These are phyloP conservation scores for Baudoinia panamericana DNA, from an alignment of 495 filamentous ascomycete genomes.

Conservation along the genomic window DNA sequence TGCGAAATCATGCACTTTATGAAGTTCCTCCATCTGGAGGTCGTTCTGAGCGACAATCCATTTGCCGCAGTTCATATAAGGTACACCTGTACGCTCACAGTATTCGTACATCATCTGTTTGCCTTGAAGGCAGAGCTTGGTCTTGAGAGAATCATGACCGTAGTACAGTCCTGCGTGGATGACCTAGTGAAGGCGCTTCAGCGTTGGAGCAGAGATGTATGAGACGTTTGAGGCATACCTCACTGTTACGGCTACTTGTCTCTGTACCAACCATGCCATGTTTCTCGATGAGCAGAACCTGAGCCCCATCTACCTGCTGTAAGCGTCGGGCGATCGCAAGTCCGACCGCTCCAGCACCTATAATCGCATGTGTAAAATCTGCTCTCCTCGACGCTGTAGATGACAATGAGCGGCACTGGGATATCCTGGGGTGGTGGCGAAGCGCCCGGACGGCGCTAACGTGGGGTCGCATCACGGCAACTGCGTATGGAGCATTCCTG, in stretches of 20 bases:
- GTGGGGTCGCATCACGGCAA: background rate
- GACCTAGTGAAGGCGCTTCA: too few species aligned
- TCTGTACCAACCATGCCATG: slow-evolving; percentile 71
- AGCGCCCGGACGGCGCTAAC: background rate
- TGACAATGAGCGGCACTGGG: slow-evolving; percentile 20
- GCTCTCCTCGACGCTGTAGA: slow-evolving; percentile 28
- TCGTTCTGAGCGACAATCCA: slow-evolving; percentile 85
- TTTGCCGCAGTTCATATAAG: slow-evolving; percentile 67
- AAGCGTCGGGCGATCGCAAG: slow-evolving; percentile 74
- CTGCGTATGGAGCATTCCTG: too few species aligned
- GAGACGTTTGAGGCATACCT: slow-evolving; percentile 48
- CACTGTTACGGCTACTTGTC: slow-evolving; percentile 85
- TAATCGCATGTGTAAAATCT: slow-evolving; percentile 79
- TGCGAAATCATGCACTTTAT: slow-evolving; percentile 55
- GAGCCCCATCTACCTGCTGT: slow-evolving; percentile 46
- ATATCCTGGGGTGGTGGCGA: background rate
- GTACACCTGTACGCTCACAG: slow-evolving; percentile 53
- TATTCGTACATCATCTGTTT: slow-evolving; percentile 64
- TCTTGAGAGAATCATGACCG: slow-evolving; percentile 61
- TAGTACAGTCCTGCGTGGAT: slow-evolving; percentile 97
- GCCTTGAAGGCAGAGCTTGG: slow-evolving; percentile 66
- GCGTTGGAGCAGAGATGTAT: too few species aligned
- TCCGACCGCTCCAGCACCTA: slow-evolving; percentile 85
- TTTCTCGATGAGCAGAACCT: slow-evolving; percentile 70
- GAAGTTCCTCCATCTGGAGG: slow-evolving; percentile 50